Percentiles rank a stretch among this genome's conserved stretches.
phyloP scores from a whole-genome alignment of 257 asterid species.

The Gentiana macrophylla region DNA sequence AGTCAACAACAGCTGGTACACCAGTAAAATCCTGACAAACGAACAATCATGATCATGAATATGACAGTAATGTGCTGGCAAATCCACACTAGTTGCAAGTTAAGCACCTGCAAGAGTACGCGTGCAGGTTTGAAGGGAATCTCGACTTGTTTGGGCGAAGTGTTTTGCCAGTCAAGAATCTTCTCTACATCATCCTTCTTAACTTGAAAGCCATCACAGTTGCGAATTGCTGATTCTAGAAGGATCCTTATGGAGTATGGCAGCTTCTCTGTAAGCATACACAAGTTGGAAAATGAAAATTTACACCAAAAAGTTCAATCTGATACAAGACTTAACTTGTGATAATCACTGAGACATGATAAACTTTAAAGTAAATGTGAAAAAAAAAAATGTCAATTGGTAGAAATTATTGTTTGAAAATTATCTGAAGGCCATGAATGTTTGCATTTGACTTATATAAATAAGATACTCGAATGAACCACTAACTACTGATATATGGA shows the following conservation, averaged over 20 bases:
- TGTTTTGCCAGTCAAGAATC: constrained; percentile 84
- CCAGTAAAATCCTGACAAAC: constrained; percentile 84
- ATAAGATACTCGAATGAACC: too few species aligned
- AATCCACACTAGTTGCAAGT: background rate
- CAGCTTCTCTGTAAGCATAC: constrained; percentile 58
- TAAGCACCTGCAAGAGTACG: constrained; percentile 73
- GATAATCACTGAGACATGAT: too few species aligned
- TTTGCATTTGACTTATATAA: too few species aligned
- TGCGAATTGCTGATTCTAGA: constrained; percentile 91
- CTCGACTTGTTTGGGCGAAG: constrained; percentile 81
- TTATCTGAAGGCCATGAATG: too few species aligned
- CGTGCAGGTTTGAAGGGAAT: constrained; percentile 99
- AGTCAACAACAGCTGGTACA: constrained; percentile 92
- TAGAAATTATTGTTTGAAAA: too few species aligned
- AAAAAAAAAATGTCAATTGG: too few species aligned
- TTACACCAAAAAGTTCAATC: too few species aligned
- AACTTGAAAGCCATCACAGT: constrained; percentile 93
- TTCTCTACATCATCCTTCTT: constrained; percentile 81
- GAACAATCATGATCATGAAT: constrained; percentile 12
- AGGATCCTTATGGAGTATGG: constrained; percentile 91
- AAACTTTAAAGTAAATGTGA: too few species aligned
- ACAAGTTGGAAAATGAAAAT: background rate
- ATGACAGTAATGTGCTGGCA: background rate
- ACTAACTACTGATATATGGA: too few species aligned
- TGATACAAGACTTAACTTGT: too few species aligned